A percentile compares a stretch with the other conserved stretches of the same genome.
phyloP scores from a whole-genome alignment of 768 basidiomycete genomes.

The Leccinum pellstonianum region DNA sequence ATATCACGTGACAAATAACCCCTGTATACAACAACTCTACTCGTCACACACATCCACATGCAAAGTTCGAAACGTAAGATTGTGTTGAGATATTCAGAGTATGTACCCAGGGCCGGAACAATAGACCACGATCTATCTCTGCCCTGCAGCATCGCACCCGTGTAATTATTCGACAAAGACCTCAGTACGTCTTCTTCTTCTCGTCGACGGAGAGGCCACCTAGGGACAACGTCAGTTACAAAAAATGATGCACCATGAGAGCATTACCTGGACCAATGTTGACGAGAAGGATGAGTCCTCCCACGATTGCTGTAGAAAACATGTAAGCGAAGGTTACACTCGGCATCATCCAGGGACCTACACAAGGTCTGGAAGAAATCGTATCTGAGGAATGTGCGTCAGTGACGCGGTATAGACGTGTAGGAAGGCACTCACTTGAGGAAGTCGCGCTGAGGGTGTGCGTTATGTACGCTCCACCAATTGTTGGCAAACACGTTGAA shows the following conservation, averaged over 20 bases:
- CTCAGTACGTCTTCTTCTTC: constrained; percentile 93
- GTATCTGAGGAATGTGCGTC: constrained; percentile 54
- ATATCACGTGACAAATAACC: constrained; percentile 21
- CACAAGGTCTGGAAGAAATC: constrained; percentile 99
- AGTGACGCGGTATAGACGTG: constrained; percentile 12
- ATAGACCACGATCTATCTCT: constrained; percentile 12
- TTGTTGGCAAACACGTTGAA: constrained; percentile 99
- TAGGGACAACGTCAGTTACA: constrained; percentile 25
- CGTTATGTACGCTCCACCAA: constrained; percentile 92
- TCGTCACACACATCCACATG: neutral
- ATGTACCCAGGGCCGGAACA: constrained; percentile 19
- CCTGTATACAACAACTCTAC: neutral
- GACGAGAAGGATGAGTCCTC: constrained; percentile 93
- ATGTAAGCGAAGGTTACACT: constrained; percentile 8
- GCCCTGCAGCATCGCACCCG: constrained; percentile 1
- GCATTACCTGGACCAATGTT: constrained; percentile 92
- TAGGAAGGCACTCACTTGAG: constrained; percentile 68
- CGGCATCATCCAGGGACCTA: constrained; percentile 18
- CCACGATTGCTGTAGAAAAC: constrained; percentile 72
- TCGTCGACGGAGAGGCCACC: constrained; percentile 97
- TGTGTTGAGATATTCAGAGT: constrained; percentile 14
- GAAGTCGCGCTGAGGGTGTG: constrained; percentile 96
- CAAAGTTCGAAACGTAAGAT: constrained; percentile 11
- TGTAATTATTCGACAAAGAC: neutral
- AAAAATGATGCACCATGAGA: neutral